Conservation (phyloP, 1,284 basidiomycete species). For the Ceratobasidium sp. region DNA sequence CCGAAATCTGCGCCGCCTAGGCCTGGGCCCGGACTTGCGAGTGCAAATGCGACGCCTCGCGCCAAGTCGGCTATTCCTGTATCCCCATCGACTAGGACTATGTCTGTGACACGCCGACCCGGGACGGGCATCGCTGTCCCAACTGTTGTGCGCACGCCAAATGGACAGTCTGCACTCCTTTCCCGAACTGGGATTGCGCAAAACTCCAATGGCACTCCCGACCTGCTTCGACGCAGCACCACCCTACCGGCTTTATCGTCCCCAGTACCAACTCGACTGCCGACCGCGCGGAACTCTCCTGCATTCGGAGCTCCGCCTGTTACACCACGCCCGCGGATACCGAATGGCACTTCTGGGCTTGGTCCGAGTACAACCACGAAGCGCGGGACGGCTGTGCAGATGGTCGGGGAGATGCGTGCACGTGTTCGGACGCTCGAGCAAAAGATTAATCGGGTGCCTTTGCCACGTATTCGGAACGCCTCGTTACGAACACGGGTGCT, state of each 20-base stretch:
- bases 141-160: slow-evolving; percentile 51
- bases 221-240: slow-evolving; percentile 30
- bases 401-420: slow-evolving; percentile 88
- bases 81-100: slow-evolving; percentile 13
- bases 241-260: slow-evolving; percentile 10
- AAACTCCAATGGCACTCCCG: slow-evolving; percentile 53
- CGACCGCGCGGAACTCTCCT: slow-evolving; percentile 58
- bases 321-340: slow-evolving; percentile 53
- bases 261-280: slow-evolving; percentile 58
- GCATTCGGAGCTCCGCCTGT: slow-evolving; percentile 68
- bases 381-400: slow-evolving; percentile 71
- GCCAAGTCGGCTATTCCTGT: slow-evolving; percentile 22
- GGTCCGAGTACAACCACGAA: neutral
- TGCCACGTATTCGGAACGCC: slow-evolving; percentile 26
- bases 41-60: slow-evolving; percentile 30
- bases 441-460: slow-evolving; percentile 82
- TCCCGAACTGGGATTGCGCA: slow-evolving; percentile 64
- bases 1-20: slow-evolving; percentile 3
- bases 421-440: slow-evolving; percentile 81
- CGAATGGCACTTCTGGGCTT: slow-evolving; percentile 38
- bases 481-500: neutral
- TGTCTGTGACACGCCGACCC: slow-evolving; percentile 37
- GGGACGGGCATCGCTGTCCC: slow-evolving; percentile 34
- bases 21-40: neutral
- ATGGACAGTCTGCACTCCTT: slow-evolving; percentile 63